Evolutionary conservation across 352 stramenopile genomes (phyloP).

Genomic region (Phytophthora melonis): DNA sequence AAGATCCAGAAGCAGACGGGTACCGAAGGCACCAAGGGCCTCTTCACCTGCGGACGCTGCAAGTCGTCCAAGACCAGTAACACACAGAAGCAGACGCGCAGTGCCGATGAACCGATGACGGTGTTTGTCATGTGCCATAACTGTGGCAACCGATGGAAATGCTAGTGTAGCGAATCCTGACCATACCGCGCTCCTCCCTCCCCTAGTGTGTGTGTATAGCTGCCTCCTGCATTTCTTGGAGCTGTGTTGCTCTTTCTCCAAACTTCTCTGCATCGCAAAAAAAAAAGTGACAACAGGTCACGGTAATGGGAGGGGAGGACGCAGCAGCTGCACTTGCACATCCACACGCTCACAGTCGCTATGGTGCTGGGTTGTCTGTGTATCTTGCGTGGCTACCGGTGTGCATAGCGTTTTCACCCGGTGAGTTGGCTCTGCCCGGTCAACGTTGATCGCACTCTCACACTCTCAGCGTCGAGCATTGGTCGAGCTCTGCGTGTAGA

Average conservation of each 20-base stretch:
- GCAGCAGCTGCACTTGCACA: slow-evolving; percentile 11
- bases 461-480: not conserved
- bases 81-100: slow-evolving; percentile 98
- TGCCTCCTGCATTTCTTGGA: slow-evolving; percentile 25
- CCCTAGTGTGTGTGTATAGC: slow-evolving; percentile 25
- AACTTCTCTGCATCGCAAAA: slow-evolving; percentile 30
- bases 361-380: slow-evolving; percentile 1
- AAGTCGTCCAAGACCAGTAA: slow-evolving; percentile 97
- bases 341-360: not conserved
- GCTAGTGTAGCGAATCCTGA: slow-evolving; percentile 62
- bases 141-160: slow-evolving; percentile 97
- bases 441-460: not conserved
- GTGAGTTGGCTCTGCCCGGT: not conserved
- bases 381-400: not conserved
- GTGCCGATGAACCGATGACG: slow-evolving; percentile 98
- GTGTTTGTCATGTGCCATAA: slow-evolving; percentile 97
- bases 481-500: slow-evolving; percentile 21
- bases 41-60: slow-evolving; percentile 94
- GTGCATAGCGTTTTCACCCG: not conserved
- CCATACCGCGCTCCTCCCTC: slow-evolving; percentile 3
- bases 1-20: slow-evolving; percentile 93
- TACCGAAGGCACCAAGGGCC: slow-evolving; percentile 70
- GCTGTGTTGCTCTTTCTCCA: slow-evolving; percentile 23
- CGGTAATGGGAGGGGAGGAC: slow-evolving; percentile 5
- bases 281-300: not conserved